These are phyloP conservation scores for Daucus carota DNA, from an alignment of 129 eudicot genomes.

Conservation along the genomic window DH1_v3.0 NC_030389.2:1519001-1519500, in stretches of 20 bases:
- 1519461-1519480: constrained; percentile 39
- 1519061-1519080: constrained; percentile 23
- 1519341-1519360: no score
- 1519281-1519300: neutral
- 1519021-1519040: constrained; percentile 24
- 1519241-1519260: no score
- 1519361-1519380: neutral
- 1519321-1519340: neutral
- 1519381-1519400: neutral
- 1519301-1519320: neutral
- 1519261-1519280: neutral
- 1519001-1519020: constrained; percentile 29
- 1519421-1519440: constrained; percentile 19
- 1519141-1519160: no score
- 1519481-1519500: constrained; percentile 19
- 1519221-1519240: no score
- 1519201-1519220: no score
- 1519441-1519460: constrained; percentile 30
- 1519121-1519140: constrained; percentile 22
- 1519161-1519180: no score
- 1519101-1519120: constrained; percentile 25
- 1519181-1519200: no score
- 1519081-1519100: constrained; percentile 35
- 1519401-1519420: constrained; percentile 17
- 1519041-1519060: constrained; percentile 22